Evolutionary conservation across 495 filamentous ascomycete genomes (phyloP).

Genomic region (Trichoderma reesei): DNA sequence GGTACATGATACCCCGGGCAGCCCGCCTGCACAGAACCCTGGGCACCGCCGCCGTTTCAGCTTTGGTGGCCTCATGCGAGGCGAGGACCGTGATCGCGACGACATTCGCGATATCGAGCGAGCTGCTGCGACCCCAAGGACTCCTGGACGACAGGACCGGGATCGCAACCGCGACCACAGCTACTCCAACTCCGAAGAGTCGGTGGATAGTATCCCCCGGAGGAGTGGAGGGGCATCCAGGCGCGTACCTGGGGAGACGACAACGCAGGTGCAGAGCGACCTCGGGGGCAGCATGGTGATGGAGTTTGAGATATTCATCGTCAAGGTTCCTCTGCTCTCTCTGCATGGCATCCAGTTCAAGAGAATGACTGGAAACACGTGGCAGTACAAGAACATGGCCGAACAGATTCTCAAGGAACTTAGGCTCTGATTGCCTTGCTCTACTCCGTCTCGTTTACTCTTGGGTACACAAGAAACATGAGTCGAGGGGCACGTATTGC

Average conservation of each 20-base stretch:
- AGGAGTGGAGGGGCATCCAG: conserved; percentile 27
- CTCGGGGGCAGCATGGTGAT: conserved; percentile 70
- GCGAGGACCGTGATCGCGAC: conserved; percentile 48
- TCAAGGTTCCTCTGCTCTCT: conserved; percentile 90
- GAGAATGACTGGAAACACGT: conserved; percentile 86
- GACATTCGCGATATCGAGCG: conserved; percentile 44
- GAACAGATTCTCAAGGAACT: conserved; percentile 86
- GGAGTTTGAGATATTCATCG: conserved; percentile 92
- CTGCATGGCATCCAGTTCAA: conserved; percentile 98
- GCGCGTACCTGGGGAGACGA: conserved; percentile 65
- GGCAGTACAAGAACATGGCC: conserved; percentile 98
- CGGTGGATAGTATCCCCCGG: conserved; percentile 56
- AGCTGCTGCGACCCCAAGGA: conserved; percentile 36
- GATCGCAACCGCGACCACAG: conserved; percentile 50
- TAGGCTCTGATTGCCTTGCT: conserved; percentile 48
- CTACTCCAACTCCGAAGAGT: conserved; percentile 71
- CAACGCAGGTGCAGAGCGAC: conserved; percentile 78
- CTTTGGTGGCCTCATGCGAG: conserved; percentile 59
- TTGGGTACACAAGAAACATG: neutral
- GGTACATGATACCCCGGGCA: conserved; percentile 48
- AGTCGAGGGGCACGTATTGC: neutral
- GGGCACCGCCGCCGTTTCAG: conserved; percentile 60
- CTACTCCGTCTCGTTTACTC: neutral
- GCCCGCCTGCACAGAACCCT: conserved; percentile 38
- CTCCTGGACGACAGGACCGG: conserved; percentile 18